phyloP scores from a whole-genome alignment of 2,329 filamentous ascomycete species.

The Lecanicillium sp. region DNA sequence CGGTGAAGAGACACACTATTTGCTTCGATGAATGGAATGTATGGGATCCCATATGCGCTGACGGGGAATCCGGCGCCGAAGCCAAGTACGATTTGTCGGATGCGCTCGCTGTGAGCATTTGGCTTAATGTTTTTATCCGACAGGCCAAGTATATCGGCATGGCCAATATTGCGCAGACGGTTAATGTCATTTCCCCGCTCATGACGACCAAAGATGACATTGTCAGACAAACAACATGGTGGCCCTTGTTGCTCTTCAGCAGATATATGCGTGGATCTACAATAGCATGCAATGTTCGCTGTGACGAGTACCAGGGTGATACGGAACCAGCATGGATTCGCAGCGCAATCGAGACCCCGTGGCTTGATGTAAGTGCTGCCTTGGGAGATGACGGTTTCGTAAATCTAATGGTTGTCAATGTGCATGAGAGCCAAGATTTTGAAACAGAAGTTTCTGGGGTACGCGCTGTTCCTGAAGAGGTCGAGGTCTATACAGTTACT shows the following conservation, averaged over 20 bases:
- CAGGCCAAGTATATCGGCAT: constrained; percentile 65
- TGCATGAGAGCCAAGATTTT: constrained; percentile 52
- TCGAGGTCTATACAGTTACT: too few species aligned
- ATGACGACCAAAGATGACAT: constrained; percentile 61
- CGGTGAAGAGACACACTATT: constrained; percentile 57
- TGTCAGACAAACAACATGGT: constrained; percentile 66
- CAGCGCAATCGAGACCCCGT: constrained; percentile 59
- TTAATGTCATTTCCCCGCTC: constrained; percentile 70
- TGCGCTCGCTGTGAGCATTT: constrained; percentile 64
- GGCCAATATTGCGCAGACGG: constrained; percentile 70
- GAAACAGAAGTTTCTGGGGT: constrained; percentile 52
- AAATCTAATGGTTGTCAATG: constrained; percentile 65
- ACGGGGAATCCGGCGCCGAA: constrained; percentile 63
- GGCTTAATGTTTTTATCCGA: constrained; percentile 69
- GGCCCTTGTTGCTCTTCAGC: constrained; percentile 60
- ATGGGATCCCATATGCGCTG: constrained; percentile 65
- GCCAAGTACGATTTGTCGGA: constrained; percentile 63
- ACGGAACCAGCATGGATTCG: constrained; percentile 59
- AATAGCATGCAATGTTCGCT: constrained; percentile 56
- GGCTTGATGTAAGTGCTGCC: constrained; percentile 58
- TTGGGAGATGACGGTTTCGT: constrained; percentile 49
- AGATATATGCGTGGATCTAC: constrained; percentile 62
- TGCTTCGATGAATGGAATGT: constrained; percentile 86
- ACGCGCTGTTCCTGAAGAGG: constrained; percentile 48
- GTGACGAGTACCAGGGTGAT: constrained; percentile 55